Conservation (phyloP, 257 asterid species). For the Solanum bulbocastanum region DNA sequence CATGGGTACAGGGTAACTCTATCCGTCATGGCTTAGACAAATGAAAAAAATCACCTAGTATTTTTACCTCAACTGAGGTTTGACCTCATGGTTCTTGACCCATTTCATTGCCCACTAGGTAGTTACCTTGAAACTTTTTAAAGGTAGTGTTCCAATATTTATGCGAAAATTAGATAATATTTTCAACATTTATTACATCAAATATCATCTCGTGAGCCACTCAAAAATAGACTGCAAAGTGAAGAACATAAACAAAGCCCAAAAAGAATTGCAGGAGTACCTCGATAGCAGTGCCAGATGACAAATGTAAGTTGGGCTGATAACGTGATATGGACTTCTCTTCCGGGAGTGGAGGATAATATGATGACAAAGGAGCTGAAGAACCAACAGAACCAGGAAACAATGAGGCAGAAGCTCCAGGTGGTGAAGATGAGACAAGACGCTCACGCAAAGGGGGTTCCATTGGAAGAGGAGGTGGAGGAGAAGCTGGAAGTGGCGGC, state of each 20-base stretch:
- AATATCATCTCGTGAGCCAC: neutral
- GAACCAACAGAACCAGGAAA: constrained; percentile 31
- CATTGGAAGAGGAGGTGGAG: constrained; percentile 59
- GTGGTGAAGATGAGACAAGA: constrained; percentile 29
- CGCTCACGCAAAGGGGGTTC: constrained; percentile 38
- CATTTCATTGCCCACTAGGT: neutral
- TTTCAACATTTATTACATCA: neutral
- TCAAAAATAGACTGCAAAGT: neutral
- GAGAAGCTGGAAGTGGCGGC: constrained; percentile 73
- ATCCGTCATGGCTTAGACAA: neutral
- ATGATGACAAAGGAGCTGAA: constrained; percentile 28
- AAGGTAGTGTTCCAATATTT: neutral
- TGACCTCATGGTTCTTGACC: neutral
- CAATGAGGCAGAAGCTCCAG: constrained; percentile 30
- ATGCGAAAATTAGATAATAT: neutral
- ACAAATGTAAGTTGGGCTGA: constrained; percentile 19
- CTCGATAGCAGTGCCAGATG: constrained; percentile 35
- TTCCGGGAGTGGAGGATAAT: constrained; percentile 36
- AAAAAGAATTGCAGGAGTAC: constrained; percentile 19
- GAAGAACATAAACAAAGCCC: neutral
- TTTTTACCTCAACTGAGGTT: neutral
- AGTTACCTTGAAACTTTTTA: neutral
- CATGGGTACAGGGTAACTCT: neutral
- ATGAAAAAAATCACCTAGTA: neutral
- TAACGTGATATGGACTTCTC: constrained; percentile 16